These are phyloP conservation scores for Alternaria brassicae DNA, from an alignment of 2,329 filamentous ascomycete species.

Conservation along the genomic window DNA sequence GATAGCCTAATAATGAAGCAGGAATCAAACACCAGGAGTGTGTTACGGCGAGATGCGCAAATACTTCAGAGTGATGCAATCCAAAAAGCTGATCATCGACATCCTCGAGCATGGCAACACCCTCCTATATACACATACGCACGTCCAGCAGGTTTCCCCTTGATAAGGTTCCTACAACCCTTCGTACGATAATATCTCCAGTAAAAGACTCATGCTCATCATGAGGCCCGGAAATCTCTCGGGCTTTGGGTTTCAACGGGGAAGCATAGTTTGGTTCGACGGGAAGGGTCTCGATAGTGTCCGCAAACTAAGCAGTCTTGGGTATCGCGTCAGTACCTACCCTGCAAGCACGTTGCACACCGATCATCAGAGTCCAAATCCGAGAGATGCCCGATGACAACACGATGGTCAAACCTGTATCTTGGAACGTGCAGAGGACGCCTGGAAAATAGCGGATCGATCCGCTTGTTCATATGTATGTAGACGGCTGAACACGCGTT, in stretches of 20 bases:
- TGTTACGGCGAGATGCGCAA: background rate
- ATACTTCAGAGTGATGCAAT: background rate
- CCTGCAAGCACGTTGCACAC: background rate
- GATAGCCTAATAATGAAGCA: background rate
- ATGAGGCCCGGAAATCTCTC: background rate
- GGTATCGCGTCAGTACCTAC: background rate
- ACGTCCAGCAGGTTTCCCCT: background rate
- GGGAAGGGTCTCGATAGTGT: background rate
- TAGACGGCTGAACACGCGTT: background rate
- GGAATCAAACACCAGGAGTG: background rate
- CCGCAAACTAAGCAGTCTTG: background rate
- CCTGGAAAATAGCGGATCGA: background rate
- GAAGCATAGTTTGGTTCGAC: background rate
- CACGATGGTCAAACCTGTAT: background rate
- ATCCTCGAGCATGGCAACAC: background rate
- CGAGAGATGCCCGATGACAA: slow-evolving; percentile 1
- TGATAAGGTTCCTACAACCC: background rate
- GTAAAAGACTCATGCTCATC: background rate
- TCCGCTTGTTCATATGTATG: background rate
- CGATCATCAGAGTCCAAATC: background rate
- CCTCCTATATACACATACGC: background rate
- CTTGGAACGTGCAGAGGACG: background rate
- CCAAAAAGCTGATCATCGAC: background rate
- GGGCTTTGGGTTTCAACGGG: slow-evolving; percentile 2
- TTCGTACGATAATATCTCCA: background rate